Conservation (phyloP, 169 alveolate genomes). For the Perkinsus olseni region DNA sequence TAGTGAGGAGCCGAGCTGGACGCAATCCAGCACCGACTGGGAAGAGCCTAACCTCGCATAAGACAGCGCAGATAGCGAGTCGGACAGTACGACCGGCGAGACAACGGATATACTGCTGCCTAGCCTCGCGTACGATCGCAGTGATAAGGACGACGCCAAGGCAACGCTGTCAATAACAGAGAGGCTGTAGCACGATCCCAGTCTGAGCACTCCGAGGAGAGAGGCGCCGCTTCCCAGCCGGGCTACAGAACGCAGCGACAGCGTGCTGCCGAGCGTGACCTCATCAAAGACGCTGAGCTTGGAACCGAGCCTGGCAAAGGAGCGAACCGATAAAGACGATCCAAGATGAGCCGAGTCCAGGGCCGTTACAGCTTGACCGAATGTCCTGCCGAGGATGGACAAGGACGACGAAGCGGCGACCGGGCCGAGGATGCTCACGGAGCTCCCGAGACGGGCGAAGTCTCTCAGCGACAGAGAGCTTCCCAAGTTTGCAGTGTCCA, state of each 20-base stretch:
- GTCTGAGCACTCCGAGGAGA: neutral
- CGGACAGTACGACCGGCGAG: neutral
- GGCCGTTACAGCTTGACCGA: neutral
- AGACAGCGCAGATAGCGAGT: neutral
- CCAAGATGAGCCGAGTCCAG: neutral
- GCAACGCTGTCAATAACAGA: neutral
- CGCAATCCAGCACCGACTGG: neutral
- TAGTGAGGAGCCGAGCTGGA: neutral
- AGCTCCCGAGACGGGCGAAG: conserved; percentile 7
- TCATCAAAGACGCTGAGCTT: neutral
- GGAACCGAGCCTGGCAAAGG: neutral
- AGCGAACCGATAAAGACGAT: neutral
- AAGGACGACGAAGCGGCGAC: neutral
- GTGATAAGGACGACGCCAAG: neutral
- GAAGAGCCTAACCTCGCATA: neutral
- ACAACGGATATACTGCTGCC: neutral
- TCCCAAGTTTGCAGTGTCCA: neutral
- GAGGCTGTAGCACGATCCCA: neutral
- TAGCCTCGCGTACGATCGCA: neutral
- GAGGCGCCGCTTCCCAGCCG: neutral
- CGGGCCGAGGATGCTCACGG: neutral
- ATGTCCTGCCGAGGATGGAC: neutral
- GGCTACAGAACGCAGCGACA: neutral
- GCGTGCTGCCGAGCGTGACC: neutral
- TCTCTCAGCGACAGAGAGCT: neutral